A percentile compares a stretch with the other conserved stretches of the same genome.
These are phyloP conservation scores for Capsella rubella DNA, from an alignment of 441 rosid species.

Conservation along the genomic window DNA sequence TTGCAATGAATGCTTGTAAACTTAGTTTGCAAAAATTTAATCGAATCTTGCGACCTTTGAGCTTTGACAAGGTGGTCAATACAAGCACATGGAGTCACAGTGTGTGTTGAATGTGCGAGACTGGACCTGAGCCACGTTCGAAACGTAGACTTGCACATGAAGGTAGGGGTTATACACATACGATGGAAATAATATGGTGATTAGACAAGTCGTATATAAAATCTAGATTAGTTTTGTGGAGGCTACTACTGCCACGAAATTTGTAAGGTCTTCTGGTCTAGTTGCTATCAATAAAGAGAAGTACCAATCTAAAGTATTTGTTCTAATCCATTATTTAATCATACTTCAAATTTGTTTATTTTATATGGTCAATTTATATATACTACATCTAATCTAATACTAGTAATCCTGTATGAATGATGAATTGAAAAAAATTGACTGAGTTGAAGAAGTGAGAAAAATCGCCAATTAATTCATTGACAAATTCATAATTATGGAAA, in stretches of 20 bases:
- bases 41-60: conserved; percentile 12
- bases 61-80: background rate
- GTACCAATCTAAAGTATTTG: background rate
- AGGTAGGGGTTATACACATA: background rate
- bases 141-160: background rate
- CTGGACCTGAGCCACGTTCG: conserved; percentile 1
- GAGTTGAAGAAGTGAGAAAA: too few relatives aligned
- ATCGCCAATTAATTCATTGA: too few relatives aligned
- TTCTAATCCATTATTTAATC: too few relatives aligned
- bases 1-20: conserved; percentile 37
- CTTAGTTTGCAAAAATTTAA: conserved; percentile 6
- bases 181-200: background rate
- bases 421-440: too few relatives aligned
- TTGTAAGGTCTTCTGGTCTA: background rate
- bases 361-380: too few relatives aligned
- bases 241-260: background rate
- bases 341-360: too few relatives aligned
- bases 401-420: too few relatives aligned
- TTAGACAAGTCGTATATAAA: background rate
- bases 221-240: background rate
- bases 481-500: too few relatives aligned
- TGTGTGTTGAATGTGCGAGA: conserved; percentile 4
- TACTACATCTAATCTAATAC: too few relatives aligned
- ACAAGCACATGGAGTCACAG: background rate
- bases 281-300: background rate